Evolutionary conservation across 192 early-diverging fungal species (phyloP).

Genomic region (Linnemannia zychae): DNA sequence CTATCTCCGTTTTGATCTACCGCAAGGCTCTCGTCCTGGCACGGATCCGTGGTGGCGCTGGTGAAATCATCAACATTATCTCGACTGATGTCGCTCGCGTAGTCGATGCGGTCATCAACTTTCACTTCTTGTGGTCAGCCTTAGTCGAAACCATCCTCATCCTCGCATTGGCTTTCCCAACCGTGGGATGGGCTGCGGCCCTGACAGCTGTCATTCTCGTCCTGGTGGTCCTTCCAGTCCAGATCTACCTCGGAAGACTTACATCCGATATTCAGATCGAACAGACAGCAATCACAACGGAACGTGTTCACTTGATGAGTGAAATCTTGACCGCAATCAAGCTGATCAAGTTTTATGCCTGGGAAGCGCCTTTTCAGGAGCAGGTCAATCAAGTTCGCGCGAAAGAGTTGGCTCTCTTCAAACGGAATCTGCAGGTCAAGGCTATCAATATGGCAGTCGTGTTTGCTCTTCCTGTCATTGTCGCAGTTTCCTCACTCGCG

Average conservation of each 20-base stretch:
- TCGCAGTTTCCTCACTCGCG: constrained; percentile 50
- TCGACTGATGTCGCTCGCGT: constrained; percentile 73
- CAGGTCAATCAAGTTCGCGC: constrained; percentile 63
- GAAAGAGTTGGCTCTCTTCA: constrained; percentile 21
- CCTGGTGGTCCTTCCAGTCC: constrained; percentile 69
- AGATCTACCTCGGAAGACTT: constrained; percentile 61
- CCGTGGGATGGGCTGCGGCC: constrained; percentile 59
- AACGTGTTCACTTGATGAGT: constrained; percentile 69
- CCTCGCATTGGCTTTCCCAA: constrained; percentile 61
- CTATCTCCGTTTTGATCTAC: constrained; percentile 74
- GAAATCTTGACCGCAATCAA: constrained; percentile 69
- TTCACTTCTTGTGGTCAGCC: constrained; percentile 76
- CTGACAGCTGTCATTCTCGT: constrained; percentile 59
- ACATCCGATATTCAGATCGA: constrained; percentile 60
- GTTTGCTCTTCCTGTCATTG: constrained; percentile 59
- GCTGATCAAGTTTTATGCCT: constrained; percentile 79
- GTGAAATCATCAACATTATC: constrained; percentile 77
- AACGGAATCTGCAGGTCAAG: constrained; percentile 63
- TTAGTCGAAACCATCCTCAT: constrained; percentile 64
- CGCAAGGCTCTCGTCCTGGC: constrained; percentile 71
- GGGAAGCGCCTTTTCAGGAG: constrained; percentile 52
- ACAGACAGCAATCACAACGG: constrained; percentile 61
- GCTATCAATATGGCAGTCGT: constrained; percentile 77
- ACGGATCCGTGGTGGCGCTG: constrained; percentile 72
- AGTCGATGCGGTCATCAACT: constrained; percentile 72